These are phyloP conservation scores for Nicotiana knightiana DNA, from an alignment of 257 asterid genomes.

Conservation along the genomic window DNA sequence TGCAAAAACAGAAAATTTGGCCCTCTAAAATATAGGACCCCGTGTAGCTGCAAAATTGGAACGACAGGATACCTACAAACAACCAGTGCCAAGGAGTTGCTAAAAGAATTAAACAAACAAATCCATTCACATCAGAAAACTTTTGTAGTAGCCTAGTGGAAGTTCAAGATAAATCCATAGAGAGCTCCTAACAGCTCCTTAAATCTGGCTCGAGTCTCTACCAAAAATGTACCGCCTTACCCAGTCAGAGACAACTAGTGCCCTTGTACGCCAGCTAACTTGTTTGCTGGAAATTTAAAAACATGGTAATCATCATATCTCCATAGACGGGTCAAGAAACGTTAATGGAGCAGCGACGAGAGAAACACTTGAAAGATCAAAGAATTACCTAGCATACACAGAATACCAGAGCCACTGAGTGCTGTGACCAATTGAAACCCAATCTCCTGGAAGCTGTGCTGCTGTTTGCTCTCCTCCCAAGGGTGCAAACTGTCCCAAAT, in stretches of 20 bases:
- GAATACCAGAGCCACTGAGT: conserved; percentile 99
- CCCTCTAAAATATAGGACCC: not conserved
- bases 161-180: not conserved
- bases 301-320: conserved; percentile 8
- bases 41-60: not conserved
- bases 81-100: not conserved
- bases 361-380: conserved; percentile 1
- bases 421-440: conserved; percentile 95
- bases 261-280: conserved; percentile 97
- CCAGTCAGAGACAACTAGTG: conserved; percentile 89
- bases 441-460: conserved; percentile 97
- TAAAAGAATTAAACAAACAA: conserved; percentile 1
- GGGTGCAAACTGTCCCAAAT: conserved; percentile 96
- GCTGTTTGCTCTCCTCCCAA: conserved; percentile 98
- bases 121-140: not conserved
- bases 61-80: not conserved
- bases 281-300: conserved; percentile 55
- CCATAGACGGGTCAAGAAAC: not conserved
- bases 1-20: not conserved
- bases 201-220: conserved; percentile 87
- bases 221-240: conserved; percentile 80
- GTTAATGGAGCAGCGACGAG: not conserved
- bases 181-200: conserved; percentile 9
- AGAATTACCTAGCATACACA: conserved; percentile 73
- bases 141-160: not conserved